These are phyloP conservation scores for Dacryopinax primogenitus DNA, from an alignment of 768 basidiomycete species.

Conservation along the genomic window DNA sequence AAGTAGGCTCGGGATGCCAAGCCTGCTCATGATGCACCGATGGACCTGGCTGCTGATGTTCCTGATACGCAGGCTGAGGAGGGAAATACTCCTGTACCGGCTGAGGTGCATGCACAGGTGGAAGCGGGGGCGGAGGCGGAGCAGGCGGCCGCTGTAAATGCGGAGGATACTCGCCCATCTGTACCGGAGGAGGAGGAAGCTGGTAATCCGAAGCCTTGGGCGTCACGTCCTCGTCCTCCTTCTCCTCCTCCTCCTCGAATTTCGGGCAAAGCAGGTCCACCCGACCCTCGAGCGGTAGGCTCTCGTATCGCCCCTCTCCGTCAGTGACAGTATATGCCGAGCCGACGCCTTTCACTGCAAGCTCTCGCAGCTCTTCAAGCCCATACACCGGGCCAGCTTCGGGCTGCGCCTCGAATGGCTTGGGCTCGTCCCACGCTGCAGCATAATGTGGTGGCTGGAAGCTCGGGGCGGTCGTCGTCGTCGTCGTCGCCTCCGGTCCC, in stretches of 20 bases:
- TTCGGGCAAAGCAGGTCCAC: slow-evolving; percentile 69
- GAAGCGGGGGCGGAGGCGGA: slow-evolving; percentile 9
- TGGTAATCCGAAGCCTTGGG: not conserved
- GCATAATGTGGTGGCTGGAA: slow-evolving; percentile 57
- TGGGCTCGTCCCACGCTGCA: slow-evolving; percentile 57
- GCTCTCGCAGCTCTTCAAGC: slow-evolving; percentile 49
- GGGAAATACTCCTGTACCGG: not conserved
- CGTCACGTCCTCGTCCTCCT: not conserved
- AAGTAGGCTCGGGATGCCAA: not conserved
- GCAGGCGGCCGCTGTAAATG: slow-evolving; percentile 6
- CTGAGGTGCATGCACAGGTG: slow-evolving; percentile 12
- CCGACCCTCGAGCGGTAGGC: slow-evolving; percentile 75
- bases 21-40: not conserved
- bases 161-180: slow-evolving; percentile 4
- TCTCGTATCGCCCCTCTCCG: slow-evolving; percentile 61
- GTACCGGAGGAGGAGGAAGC: slow-evolving; percentile 11
- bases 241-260: slow-evolving; percentile 14
- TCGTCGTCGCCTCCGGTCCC: slow-evolving; percentile 31
- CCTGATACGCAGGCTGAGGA: not conserved
- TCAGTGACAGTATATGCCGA: slow-evolving; percentile 15
- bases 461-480: slow-evolving; percentile 10
- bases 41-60: not conserved
- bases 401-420: slow-evolving; percentile 15
- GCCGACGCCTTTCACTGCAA: slow-evolving; percentile 48
- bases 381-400: slow-evolving; percentile 32